Base-by-base conservation (phyloP, 768 basidiomycete species). In the Xerocomus potaroensis region DNA sequence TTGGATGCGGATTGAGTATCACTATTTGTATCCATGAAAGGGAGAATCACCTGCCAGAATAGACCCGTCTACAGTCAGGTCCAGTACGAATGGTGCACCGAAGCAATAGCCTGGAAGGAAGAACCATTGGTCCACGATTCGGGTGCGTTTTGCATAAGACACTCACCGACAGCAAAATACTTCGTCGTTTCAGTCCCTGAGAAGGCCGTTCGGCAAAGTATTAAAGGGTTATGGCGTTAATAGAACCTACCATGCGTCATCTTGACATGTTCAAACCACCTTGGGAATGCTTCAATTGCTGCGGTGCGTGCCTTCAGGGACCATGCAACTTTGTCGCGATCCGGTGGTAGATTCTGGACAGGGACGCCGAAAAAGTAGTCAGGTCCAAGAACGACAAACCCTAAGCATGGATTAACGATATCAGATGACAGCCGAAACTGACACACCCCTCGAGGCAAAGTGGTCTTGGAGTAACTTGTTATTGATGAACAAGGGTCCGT, bases 291-390 rank as follows among this genome's bases (percentile, higher is more conserved):
- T 24, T 69, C 61, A 4, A 50, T 54, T 1, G 81, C 74, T 19
- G 63, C 60, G 15, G 56, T 57, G 18, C 62, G 62, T n/a, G 62
- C 56, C 18, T 64, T 65, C 0, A 48, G 54, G 21, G 74, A 59
- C 79, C 81, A 84, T 1, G 63, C 69, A 3, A 43, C 21, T 36
- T 66, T 65, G 49, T 79, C 70, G 12, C 41, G 37, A 18, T 48
- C 53, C 4, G 65, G 55, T 8, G 69, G 61, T 47, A 76, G 70
- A 6, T 62, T 52, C 16, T 71, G 54, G 2, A 80, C 59, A 2
- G 74, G 64, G 39, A 78, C 74, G 16, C 81, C 79, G 35, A 81
- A 71, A 63, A 83, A 81, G 57, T 81, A 83, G 53, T 83, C 82
- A 12, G 77, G 69, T 1, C 78, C 80, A 9, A 83, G 59, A 3